These are phyloP conservation scores for Trichoderma arundinaceum DNA, from an alignment of 2,329 filamentous ascomycete species.

Conservation along the genomic window DNA sequence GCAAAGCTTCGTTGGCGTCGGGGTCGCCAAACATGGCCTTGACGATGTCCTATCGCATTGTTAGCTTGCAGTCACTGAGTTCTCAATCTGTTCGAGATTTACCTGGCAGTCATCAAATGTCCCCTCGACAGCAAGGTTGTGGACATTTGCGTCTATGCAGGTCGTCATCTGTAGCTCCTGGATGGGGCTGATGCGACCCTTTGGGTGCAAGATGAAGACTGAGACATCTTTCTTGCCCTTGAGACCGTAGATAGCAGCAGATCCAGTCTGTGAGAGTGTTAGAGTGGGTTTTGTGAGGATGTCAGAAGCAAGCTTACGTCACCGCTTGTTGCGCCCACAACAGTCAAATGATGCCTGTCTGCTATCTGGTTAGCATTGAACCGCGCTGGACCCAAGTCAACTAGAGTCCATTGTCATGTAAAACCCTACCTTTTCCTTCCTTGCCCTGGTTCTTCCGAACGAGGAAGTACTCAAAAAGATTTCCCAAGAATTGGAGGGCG, in stretches of 20 bases:
- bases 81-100: not conserved
- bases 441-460: slow-evolving; percentile 74
- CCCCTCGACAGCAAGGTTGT: slow-evolving; percentile 87
- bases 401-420: not conserved
- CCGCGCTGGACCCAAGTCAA: not conserved
- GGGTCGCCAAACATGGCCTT: slow-evolving; percentile 91
- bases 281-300: not conserved
- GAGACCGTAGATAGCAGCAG: slow-evolving; percentile 93
- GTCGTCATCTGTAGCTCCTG: slow-evolving; percentile 99
- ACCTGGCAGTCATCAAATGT: slow-evolving; percentile 95
- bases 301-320: slow-evolving; percentile 49
- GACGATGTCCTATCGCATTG: slow-evolving; percentile 69
- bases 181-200: slow-evolving; percentile 87
- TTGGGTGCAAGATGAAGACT: slow-evolving; percentile 92
- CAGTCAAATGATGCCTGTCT: slow-evolving; percentile 80
- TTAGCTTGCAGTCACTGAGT: not conserved
- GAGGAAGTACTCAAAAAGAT: slow-evolving; percentile 90
- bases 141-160: slow-evolving; percentile 85
- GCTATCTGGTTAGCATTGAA: slow-evolving; percentile 31
- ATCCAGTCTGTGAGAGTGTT: slow-evolving; percentile 65
- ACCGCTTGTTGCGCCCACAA: slow-evolving; percentile 84
- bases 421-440: slow-evolving; percentile 56
- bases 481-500: slow-evolving; percentile 90
- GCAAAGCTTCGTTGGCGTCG: slow-evolving; percentile 79
- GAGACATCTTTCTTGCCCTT: slow-evolving; percentile 96